Conservation (phyloP, 192 early-diverging fungal species). For the Entomortierella chlamydospora region DNA sequence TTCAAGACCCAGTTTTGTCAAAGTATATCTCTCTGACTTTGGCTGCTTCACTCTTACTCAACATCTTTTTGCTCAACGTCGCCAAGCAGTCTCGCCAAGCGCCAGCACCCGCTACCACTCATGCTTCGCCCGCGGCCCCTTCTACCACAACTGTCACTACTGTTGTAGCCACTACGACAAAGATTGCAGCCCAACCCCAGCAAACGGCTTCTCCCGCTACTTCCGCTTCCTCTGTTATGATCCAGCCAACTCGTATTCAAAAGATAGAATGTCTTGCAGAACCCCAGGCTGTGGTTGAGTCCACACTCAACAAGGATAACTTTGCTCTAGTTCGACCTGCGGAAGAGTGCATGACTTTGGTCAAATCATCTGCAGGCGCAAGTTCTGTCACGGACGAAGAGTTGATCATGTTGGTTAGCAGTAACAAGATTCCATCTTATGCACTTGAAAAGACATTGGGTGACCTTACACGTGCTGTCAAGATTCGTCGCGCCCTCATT, state of each 20-base stretch:
- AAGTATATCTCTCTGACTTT: conserved; percentile 66
- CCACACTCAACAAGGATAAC: conserved; percentile 13
- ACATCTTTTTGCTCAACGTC: conserved; percentile 71
- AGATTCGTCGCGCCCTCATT: conserved; percentile 82
- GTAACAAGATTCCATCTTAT: conserved; percentile 82
- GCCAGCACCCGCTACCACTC: conserved; percentile 16
- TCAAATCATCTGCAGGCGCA: conserved; percentile 59
- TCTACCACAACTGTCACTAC: conserved; percentile 42
- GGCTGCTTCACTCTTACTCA: conserved; percentile 63
- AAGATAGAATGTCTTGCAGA: conserved; percentile 40
- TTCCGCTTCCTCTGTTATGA: conserved; percentile 11
- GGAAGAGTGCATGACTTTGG: conserved; percentile 57
- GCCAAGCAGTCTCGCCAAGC: conserved; percentile 63
- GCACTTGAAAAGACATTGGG: conserved; percentile 88
- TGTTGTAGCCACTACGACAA: conserved; percentile 45
- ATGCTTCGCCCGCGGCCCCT: conserved; percentile 1
- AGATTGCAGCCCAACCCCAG: conserved; percentile 36
- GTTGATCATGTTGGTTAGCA: conserved; percentile 74
- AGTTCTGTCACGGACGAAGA: conserved; percentile 78
- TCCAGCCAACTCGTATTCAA: conserved; percentile 36
- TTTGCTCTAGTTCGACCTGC: conserved; percentile 51
- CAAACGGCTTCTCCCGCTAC: not conserved
- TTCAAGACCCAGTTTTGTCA: conserved; percentile 68
- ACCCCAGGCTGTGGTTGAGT: conserved; percentile 34
- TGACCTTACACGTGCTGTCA: conserved; percentile 86